A percentile compares a stretch with the other conserved stretches of the same genome.
Conservation (phyloP, 2,329 filamentous ascomycete genomes). For the Colletotrichum limetticola region DNA sequence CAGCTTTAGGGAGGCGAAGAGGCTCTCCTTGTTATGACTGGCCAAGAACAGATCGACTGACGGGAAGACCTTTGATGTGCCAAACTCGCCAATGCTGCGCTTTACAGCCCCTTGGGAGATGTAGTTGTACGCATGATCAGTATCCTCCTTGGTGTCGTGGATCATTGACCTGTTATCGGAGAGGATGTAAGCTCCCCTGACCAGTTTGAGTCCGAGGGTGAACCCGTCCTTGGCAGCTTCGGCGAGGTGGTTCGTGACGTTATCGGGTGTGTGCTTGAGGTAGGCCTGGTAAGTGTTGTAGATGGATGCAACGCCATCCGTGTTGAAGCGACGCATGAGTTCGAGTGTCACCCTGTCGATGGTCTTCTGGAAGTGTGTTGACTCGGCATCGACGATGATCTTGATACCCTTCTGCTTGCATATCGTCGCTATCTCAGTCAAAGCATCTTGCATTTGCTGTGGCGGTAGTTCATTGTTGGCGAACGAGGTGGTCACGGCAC, state of each 20-base stretch:
- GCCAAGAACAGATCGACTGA: conserved; percentile 61
- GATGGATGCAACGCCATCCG: conserved; percentile 46
- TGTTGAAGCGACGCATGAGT: conserved; percentile 52
- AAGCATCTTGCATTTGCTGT: conserved; percentile 53
- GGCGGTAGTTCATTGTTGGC: conserved; percentile 47
- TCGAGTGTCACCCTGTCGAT: conserved; percentile 47
- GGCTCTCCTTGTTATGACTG: conserved; percentile 60
- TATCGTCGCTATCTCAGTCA: conserved; percentile 51
- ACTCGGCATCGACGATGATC: conserved; percentile 59
- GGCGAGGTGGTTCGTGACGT: conserved; percentile 56
- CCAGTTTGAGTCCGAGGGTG: conserved; percentile 66
- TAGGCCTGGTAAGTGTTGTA: conserved; percentile 69
- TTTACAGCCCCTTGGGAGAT: conserved; percentile 54
- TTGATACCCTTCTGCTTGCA: conserved; percentile 51
- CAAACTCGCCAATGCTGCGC: conserved; percentile 51
- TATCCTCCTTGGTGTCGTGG: conserved; percentile 63
- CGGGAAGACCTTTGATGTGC: conserved; percentile 50
- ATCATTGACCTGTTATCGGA: conserved; percentile 61
- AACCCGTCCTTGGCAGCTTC: conserved; percentile 57
- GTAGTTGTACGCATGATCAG: conserved; percentile 62
- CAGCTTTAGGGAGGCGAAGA: conserved; percentile 54
- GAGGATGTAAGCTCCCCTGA: conserved; percentile 65
- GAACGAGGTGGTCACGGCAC: conserved; percentile 50
- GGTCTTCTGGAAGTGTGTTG: conserved; percentile 54
- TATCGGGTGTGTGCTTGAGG: conserved; percentile 57